These are phyloP conservation scores for Fennellomyces sp. DNA, from an alignment of 371 early-diverging fungal genomes.

Conservation along the genomic window DNA sequence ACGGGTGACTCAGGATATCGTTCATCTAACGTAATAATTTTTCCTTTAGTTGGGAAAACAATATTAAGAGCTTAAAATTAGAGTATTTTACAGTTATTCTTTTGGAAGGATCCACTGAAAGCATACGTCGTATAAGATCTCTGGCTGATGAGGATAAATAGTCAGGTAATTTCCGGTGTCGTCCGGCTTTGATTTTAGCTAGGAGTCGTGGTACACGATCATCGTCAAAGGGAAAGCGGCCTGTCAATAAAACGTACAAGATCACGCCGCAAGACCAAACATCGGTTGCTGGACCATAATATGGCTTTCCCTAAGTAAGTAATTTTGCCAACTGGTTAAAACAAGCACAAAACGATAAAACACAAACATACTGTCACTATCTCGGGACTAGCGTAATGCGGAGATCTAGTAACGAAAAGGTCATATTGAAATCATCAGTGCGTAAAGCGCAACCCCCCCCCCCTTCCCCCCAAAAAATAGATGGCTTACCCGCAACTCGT, in stretches of 20 bases:
- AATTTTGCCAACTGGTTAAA: slow-evolving; percentile 79
- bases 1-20: slow-evolving; percentile 37
- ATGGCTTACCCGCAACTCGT: slow-evolving; percentile 74
- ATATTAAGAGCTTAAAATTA: no score
- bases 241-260: slow-evolving; percentile 69
- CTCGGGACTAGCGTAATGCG: slow-evolving; percentile 93
- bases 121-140: slow-evolving; percentile 48
- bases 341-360: slow-evolving; percentile 82
- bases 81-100: slow-evolving; percentile 37
- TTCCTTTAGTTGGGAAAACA: slow-evolving; percentile 7
- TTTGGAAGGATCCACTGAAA: slow-evolving; percentile 34
- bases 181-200: slow-evolving; percentile 58
- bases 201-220: slow-evolving; percentile 67
- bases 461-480: background rate
- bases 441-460: background rate
- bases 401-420: slow-evolving; percentile 50
- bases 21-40: slow-evolving; percentile 23
- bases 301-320: slow-evolving; percentile 73
- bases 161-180: slow-evolving; percentile 54
- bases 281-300: slow-evolving; percentile 76
- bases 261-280: slow-evolving; percentile 80
- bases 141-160: slow-evolving; percentile 59
- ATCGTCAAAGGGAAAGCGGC: slow-evolving; percentile 84
- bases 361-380: slow-evolving; percentile 62
- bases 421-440: background rate